These are phyloP conservation scores for Geotrichum ghanense DNA, from an alignment of 805 yeast genomes.

Conservation along the genomic window DNA sequence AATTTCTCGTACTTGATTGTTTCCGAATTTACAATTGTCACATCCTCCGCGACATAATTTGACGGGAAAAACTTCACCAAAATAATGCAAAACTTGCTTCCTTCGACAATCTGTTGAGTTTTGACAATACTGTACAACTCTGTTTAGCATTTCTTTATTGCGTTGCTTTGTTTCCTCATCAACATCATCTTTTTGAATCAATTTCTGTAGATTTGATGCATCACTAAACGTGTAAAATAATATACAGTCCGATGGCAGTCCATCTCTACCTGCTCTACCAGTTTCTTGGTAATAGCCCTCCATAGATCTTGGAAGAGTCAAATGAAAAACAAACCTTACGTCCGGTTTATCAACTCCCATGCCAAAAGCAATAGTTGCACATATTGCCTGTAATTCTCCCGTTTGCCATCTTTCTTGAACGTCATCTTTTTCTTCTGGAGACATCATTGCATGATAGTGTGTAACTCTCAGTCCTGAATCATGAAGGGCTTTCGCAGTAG, in stretches of 20 bases:
- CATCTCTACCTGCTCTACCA: conserved; percentile 98
- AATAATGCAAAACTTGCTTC: conserved; percentile 78
- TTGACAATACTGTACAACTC: conserved; percentile 86
- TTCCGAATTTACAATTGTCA: conserved; percentile 62
- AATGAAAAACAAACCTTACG: conserved; percentile 83
- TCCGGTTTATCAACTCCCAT: conserved; percentile 98
- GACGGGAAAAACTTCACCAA: conserved; percentile 71
- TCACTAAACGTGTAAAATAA: conserved; percentile 74
- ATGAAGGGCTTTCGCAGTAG: conserved; percentile 49
- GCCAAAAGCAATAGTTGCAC: conserved; percentile 98
- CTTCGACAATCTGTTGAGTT: conserved; percentile 85
- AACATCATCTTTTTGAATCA: conserved; percentile 66
- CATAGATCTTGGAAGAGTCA: conserved; percentile 76
- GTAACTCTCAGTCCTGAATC: conserved; percentile 55
- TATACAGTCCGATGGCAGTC: conserved; percentile 67
- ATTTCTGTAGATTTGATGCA: conserved; percentile 59
- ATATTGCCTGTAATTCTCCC: conserved; percentile 60
- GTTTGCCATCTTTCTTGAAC: conserved; percentile 82
- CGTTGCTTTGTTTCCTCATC: conserved; percentile 56
- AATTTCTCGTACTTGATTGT: conserved; percentile 7
- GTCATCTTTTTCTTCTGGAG: conserved; percentile 52
- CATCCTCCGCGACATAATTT: conserved; percentile 58
- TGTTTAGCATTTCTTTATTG: conserved; percentile 63
- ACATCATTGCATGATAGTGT: conserved; percentile 93
- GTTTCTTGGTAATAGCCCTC: conserved; percentile 98